A percentile compares a stretch with the other conserved stretches of the same genome.
These are phyloP conservation scores for Escovopsis sp. DNA, from an alignment of 2,329 filamentous ascomycete genomes.

Conservation along the genomic window DNA sequence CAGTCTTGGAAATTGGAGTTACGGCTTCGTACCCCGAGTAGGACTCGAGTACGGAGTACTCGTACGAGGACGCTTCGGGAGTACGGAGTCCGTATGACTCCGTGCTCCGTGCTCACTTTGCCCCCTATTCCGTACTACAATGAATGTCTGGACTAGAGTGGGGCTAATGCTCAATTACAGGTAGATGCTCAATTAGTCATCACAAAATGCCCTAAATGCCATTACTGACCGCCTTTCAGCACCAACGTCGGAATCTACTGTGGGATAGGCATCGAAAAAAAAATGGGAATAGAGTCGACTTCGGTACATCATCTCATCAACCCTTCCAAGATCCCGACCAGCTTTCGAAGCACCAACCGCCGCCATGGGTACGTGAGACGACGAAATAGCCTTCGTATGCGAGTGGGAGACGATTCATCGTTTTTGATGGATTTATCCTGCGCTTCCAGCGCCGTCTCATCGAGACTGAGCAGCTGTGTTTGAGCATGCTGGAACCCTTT, in stretches of 20 bases:
- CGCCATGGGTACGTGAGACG: conserved; percentile 47
- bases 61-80: no score
- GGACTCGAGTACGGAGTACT: no score
- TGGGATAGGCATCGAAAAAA: no score
- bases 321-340: conserved; percentile 20
- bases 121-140: no score
- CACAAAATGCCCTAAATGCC: conserved; percentile 30
- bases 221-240: conserved; percentile 22
- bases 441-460: conserved; percentile 9
- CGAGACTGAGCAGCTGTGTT: conserved; percentile 17
- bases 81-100: no score
- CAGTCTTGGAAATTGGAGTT: no score
- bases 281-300: conserved; percentile 8
- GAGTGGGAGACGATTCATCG: conserved; percentile 26
- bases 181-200: conserved; percentile 1
- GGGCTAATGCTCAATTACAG: not conserved
- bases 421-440: conserved; percentile 5
- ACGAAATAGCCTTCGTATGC: conserved; percentile 31
- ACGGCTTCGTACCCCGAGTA: no score
- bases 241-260: no score
- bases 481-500: conserved; percentile 51
- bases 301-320: conserved; percentile 19
- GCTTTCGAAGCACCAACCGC: conserved; percentile 29
- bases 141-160: no score
- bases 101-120: no score